Percentiles rank a stretch among this genome's conserved stretches.
phyloP scores from a whole-genome alignment of 2,329 filamentous ascomycete genomes.

The Hymenoscyphus fraxineus region DNA sequence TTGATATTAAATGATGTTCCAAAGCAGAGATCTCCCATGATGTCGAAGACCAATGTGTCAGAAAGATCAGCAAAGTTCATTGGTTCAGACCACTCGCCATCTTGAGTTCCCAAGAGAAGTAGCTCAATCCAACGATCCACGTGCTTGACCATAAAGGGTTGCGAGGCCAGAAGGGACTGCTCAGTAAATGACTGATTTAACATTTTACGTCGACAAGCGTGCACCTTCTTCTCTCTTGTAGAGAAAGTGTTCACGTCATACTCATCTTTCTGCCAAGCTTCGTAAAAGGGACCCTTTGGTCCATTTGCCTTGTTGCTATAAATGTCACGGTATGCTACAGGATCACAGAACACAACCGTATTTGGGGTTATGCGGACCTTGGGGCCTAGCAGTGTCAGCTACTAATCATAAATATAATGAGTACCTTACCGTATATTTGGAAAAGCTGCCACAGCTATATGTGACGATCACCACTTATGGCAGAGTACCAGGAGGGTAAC shows the following conservation, averaged over 20 bases:
- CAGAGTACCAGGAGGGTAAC: not conserved
- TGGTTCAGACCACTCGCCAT: not conserved
- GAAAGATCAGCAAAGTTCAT: not conserved
- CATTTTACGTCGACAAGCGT: not conserved
- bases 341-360: not conserved
- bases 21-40: not conserved
- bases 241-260: not conserved
- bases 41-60: not conserved
- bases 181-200: not conserved
- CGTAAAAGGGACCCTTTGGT: not conserved
- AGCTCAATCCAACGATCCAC: not conserved
- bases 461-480: not conserved
- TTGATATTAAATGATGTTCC: not conserved
- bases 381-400: no score
- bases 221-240: not conserved
- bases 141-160: not conserved
- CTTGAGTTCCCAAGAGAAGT: not conserved
- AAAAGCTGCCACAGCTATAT: not conserved
- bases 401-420: no score
- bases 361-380: not conserved
- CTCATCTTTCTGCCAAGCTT: not conserved
- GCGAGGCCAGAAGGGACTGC: not conserved
- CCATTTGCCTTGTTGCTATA: not conserved
- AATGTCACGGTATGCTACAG: not conserved
- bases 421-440: not conserved